phyloP scores from a whole-genome alignment of 441 rosid species.

The Erodium texanum region DNA sequence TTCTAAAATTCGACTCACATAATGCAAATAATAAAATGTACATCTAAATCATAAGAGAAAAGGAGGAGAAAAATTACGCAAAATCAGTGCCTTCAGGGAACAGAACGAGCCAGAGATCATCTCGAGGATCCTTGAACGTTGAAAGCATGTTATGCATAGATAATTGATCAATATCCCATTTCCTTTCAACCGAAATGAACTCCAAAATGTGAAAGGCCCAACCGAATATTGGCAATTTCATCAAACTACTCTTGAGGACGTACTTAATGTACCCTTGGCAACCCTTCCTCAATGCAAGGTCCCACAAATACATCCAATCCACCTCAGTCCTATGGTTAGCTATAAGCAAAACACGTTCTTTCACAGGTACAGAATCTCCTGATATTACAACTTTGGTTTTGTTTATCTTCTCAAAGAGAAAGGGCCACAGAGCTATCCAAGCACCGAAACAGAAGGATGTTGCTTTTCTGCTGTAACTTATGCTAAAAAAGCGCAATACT shows the following conservation, averaged over 20 bases:
- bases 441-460: conserved; percentile 54
- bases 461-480: conserved; percentile 54
- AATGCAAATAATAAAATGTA: background rate
- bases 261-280: conserved; percentile 73
- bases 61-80: conserved; percentile 39
- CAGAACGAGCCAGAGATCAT: conserved; percentile 90
- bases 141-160: conserved; percentile 52
- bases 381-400: conserved; percentile 68
- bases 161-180: conserved; percentile 78
- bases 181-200: conserved; percentile 93
- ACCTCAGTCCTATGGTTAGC: conserved; percentile 94
- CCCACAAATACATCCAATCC: conserved; percentile 98
- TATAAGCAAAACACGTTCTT: conserved; percentile 66
- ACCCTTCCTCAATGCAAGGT: conserved; percentile 80
- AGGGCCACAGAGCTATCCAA: conserved; percentile 95
- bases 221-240: conserved; percentile 82
- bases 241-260: conserved; percentile 86
- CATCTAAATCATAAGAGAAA: conserved; percentile 10
- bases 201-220: conserved; percentile 92
- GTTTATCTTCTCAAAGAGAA: conserved; percentile 76
- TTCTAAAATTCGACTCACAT: background rate
- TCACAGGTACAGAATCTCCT: conserved; percentile 52
- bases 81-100: conserved; percentile 99
- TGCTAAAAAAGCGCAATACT: conserved; percentile 40
- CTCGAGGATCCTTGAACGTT: conserved; percentile 60